Percentiles rank a stretch among this genome's conserved stretches.
Conservation (phyloP, 2,329 filamentous ascomycete genomes). For the Myotisia sp. region DNA sequence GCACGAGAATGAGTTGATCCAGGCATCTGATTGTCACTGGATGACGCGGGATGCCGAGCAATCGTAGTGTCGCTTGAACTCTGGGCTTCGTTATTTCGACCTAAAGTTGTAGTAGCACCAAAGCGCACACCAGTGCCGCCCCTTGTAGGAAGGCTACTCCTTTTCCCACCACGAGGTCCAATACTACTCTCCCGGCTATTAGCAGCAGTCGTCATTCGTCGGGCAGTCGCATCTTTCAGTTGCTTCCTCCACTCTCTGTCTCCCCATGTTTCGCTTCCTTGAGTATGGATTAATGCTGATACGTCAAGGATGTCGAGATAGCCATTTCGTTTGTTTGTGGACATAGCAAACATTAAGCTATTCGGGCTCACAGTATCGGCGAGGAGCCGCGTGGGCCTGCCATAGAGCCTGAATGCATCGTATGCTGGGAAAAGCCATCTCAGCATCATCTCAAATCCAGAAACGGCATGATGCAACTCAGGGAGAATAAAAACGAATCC, state of each 20-base stretch:
- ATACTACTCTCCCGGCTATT: slow-evolving; percentile 53
- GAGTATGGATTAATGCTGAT: slow-evolving; percentile 59
- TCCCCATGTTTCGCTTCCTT: slow-evolving; percentile 62
- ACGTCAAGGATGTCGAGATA: slow-evolving; percentile 86
- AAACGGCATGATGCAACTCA: slow-evolving; percentile 78
- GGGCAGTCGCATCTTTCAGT: slow-evolving; percentile 72
- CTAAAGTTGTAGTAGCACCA: slow-evolving; percentile 14
- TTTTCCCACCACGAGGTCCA: slow-evolving; percentile 32
- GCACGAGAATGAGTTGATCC: slow-evolving; percentile 19
- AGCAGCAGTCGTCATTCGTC: slow-evolving; percentile 14
- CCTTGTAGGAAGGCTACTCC: slow-evolving; percentile 24
- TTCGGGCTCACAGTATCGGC: slow-evolving; percentile 75
- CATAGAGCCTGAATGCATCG: slow-evolving; percentile 84
- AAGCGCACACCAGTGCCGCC: slow-evolving; percentile 23
- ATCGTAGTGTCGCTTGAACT: slow-evolving; percentile 20
- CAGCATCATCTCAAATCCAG: slow-evolving; percentile 89
- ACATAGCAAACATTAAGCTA: slow-evolving; percentile 97
- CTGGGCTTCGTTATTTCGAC: slow-evolving; percentile 8
- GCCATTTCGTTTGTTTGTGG: slow-evolving; percentile 70
- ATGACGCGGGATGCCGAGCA: too few relatives aligned
- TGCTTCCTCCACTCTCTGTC: slow-evolving; percentile 82
- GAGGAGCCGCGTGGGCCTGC: slow-evolving; percentile 70
- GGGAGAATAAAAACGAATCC: slow-evolving; percentile 98
- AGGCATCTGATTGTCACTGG: neutral
- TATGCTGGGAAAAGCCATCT: slow-evolving; percentile 86